Base-by-base conservation (phyloP, 2,329 filamentous ascomycete genomes). In the Colletotrichum liaoningense region DNA sequence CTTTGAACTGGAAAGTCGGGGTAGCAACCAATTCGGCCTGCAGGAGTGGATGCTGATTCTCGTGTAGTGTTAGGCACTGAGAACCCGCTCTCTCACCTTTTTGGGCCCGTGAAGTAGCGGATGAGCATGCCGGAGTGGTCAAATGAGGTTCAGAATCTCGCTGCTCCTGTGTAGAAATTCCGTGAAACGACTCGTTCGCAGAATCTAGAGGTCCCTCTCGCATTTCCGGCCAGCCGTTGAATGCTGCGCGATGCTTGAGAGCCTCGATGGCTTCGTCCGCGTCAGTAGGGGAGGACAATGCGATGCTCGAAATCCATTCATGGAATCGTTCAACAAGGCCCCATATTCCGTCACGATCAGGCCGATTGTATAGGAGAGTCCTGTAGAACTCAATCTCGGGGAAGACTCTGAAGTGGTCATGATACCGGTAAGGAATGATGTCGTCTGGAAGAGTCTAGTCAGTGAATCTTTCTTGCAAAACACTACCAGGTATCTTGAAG, bases 301-400 rank as follows among this genome's bases (percentile, higher is more conserved):
- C 68, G 6, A 66, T 19, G 11, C 30, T 24, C 14, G 46, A 70
- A 0, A 70, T 59, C 42, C 55, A 70, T 9, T n/a, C 19, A 6
- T 70, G 68, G 8, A 70, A 70, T 1, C 63, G 38, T 1, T 5
- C 4, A 3, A 64, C 55, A 3, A 70, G 35, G 0, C 38, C 38
- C 68, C 62, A 66, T 1, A 70, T 42, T 2, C 24, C 24, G 9
- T 19, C 19, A 9, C 30, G 33, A 9, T 60, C 22, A 2, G 24
- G 7, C 0, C 68, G 24, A 22, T 66, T 70, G 19, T 59, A 22
- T 0, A 70, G 4, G 2, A 70, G 19, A 1, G 55, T 66, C 1
- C 11, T 2, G 30, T 70, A 70, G 16, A 70, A 70, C 5, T 19
- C 28, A 1, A 54, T 56, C 1, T 55, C 62, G 12, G 68, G 68